phyloP scores from a whole-genome alignment of 2,329 filamentous ascomycete genomes.

The Hypoxylon sp. region DNA sequence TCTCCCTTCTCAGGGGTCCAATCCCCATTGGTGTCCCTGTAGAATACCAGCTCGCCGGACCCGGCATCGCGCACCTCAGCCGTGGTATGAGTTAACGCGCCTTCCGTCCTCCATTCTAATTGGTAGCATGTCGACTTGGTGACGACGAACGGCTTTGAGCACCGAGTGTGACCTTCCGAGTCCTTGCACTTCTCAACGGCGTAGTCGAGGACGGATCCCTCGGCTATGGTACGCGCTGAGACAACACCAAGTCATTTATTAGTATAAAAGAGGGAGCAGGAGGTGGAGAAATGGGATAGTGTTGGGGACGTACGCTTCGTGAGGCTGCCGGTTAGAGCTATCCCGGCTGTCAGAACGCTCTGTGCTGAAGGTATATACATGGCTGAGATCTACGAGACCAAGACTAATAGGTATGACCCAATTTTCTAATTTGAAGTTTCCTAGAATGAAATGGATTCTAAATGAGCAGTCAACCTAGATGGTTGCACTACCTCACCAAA shows the following conservation, averaged over 20 bases:
- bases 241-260: not conserved
- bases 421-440: not conserved
- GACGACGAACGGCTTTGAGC: conserved; percentile 60
- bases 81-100: conserved; percentile 57
- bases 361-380: conserved; percentile 54
- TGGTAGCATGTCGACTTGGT: conserved; percentile 58
- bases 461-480: not conserved
- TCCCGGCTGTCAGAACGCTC: conserved; percentile 50
- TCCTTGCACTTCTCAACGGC: conserved; percentile 61
- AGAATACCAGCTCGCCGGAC: conserved; percentile 60
- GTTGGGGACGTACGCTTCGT: conserved; percentile 44
- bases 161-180: conserved; percentile 57
- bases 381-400: conserved; percentile 4
- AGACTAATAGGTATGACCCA: not conserved
- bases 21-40: conserved; percentile 62
- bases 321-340: conserved; percentile 48
- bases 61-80: conserved; percentile 53
- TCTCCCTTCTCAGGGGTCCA: conserved; percentile 63
- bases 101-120: conserved; percentile 60
- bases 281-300: not conserved
- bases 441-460: not conserved
- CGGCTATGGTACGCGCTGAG: conserved; percentile 50
- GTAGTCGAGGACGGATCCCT: conserved; percentile 60
- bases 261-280: not conserved
- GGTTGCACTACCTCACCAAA: no score